phyloP scores from a whole-genome alignment of 805 yeast species.

The Hanseniaspora lachancei region DNA sequence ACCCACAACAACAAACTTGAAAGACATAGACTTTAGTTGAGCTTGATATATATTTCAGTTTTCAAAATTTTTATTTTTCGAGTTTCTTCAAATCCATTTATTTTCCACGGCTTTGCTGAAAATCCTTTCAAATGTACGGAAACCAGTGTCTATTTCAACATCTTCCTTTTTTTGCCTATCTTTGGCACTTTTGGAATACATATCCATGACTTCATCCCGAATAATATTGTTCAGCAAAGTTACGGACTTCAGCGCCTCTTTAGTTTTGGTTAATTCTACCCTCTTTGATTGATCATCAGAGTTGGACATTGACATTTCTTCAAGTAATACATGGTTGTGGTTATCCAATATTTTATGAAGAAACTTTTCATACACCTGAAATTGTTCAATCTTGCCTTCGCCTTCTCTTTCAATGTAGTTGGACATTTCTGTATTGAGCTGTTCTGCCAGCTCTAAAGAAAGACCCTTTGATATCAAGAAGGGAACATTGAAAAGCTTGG shows the following conservation, averaged over 20 bases:
- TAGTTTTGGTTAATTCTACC: too few relatives aligned
- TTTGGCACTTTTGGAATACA: not conserved
- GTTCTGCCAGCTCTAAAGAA: not conserved
- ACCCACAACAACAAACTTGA: constrained; percentile 21
- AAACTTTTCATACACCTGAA: too few relatives aligned
- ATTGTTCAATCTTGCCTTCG: too few relatives aligned
- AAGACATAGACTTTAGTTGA: constrained; percentile 3
- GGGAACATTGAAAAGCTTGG: not conserved
- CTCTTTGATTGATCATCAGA: too few relatives aligned
- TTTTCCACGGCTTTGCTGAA: constrained; percentile 29
- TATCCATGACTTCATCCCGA: constrained; percentile 14
- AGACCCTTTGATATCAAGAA: not conserved
- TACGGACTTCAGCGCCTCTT: too few relatives aligned
- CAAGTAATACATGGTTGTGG: too few relatives aligned
- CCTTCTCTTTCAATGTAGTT: not conserved
- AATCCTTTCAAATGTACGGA: constrained; percentile 21
- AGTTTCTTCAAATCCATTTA: constrained; percentile 23
- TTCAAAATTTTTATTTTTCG: not conserved
- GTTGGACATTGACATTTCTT: too few relatives aligned
- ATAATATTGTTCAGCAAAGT: constrained; percentile 20
- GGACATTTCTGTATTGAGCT: not conserved
- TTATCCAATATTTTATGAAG: too few relatives aligned
- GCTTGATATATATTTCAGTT: not conserved
- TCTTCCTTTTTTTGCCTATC: constrained; percentile 11
- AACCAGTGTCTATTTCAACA: constrained; percentile 5